Percentiles rank a stretch among this genome's conserved stretches.
Evolutionary conservation across 2,329 filamentous ascomycete species (phyloP).

Genomic region (Colletotrichum siamense): DNA sequence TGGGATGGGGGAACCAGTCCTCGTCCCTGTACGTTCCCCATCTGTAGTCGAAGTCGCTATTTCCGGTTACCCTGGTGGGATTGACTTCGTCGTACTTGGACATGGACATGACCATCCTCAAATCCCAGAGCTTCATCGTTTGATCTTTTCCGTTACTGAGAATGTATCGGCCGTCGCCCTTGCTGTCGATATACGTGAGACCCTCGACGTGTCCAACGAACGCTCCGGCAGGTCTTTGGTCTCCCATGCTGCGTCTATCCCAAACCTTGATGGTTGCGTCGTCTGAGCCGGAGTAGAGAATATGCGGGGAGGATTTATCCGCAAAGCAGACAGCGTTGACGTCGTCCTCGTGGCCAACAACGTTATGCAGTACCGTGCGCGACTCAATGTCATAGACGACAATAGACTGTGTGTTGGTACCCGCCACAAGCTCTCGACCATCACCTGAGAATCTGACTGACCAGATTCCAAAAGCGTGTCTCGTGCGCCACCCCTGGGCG

Average conservation of each 20-base stretch:
- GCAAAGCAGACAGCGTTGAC: constrained; percentile 98
- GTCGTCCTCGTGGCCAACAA: constrained; percentile 82
- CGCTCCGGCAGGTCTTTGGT: constrained; percentile 72
- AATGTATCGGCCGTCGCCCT: constrained; percentile 79
- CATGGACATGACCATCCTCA: constrained; percentile 85
- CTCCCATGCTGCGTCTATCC: constrained; percentile 92
- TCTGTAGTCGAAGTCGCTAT: constrained; percentile 76
- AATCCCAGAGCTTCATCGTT: constrained; percentile 96
- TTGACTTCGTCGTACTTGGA: constrained; percentile 64
- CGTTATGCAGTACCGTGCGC: constrained; percentile 73
- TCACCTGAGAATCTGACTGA: constrained; percentile 93
- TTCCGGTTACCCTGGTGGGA: constrained; percentile 56
- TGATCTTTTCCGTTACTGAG: constrained; percentile 96
- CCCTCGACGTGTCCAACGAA: constrained; percentile 73
- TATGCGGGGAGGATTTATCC: constrained; percentile 86
- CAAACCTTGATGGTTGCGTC: constrained; percentile 95
- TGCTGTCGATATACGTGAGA: constrained; percentile 72
- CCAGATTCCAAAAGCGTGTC: constrained; percentile 72
- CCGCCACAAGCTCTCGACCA: constrained; percentile 87
- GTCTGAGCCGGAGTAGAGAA: constrained; percentile 94
- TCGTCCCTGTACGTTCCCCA: constrained; percentile 69
- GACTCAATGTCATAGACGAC: constrained; percentile 94
- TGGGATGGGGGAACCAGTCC: constrained; percentile 74
- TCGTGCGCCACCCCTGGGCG: constrained; percentile 29
- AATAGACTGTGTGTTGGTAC: constrained; percentile 79